Evolutionary conservation across 2,329 filamentous ascomycete species (phyloP).

Genomic region (Curvularia lunata): DNA sequence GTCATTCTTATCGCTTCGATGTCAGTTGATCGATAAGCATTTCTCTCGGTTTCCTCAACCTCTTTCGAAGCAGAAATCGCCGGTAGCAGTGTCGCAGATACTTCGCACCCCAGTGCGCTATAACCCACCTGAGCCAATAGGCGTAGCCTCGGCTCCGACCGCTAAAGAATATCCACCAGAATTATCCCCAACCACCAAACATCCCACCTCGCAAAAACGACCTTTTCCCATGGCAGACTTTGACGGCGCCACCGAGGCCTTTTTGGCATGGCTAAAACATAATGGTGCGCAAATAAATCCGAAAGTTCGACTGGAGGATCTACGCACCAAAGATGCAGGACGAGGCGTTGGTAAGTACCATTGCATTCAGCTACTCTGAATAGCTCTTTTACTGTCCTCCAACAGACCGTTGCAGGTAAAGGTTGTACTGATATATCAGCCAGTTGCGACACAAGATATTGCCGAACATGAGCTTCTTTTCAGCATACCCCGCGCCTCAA

Average conservation of each 20-base stretch:
- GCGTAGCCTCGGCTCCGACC: conserved; percentile 28
- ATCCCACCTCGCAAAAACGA: conserved; percentile 23
- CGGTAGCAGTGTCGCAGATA: not conserved
- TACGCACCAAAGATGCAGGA: conserved; percentile 62
- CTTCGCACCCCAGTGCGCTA: conserved; percentile 7
- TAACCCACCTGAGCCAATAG: conserved; percentile 28
- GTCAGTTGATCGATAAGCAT: not conserved
- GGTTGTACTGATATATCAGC: not conserved
- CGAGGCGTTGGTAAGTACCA: conserved; percentile 66
- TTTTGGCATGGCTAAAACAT: conserved; percentile 64
- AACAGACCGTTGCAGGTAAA: too few relatives aligned
- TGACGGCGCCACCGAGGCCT: conserved; percentile 56
- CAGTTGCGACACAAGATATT: conserved; percentile 75
- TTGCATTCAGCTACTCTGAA: not conserved
- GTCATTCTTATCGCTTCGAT: too few relatives aligned
- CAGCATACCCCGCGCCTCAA: conserved; percentile 72
- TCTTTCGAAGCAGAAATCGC: too few relatives aligned
- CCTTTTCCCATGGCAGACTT: conserved; percentile 40
- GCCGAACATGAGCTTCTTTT: conserved; percentile 78
- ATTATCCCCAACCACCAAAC: conserved; percentile 20
- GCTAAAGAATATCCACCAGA: conserved; percentile 29
- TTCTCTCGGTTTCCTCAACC: not conserved
- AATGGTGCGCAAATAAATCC: conserved; percentile 61
- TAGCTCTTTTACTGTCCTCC: not conserved
- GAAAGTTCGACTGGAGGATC: conserved; percentile 65